Evolutionary conservation across 768 basidiomycete genomes (phyloP).

Genomic region (Rhizopogon vinicolor): DNA sequence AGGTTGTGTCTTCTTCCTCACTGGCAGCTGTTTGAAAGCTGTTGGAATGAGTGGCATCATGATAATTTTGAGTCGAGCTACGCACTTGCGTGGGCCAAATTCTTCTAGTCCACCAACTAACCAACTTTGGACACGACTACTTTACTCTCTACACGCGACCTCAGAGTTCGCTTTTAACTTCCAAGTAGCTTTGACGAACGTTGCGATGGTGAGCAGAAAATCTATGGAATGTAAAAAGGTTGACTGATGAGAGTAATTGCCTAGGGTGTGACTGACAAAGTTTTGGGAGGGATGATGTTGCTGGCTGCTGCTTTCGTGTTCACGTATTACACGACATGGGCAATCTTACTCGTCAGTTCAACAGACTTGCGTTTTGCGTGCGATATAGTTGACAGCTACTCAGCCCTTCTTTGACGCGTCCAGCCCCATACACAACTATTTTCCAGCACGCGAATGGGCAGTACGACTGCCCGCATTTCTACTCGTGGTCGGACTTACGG

Average conservation of each 20-base stretch:
- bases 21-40: neutral
- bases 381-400: neutral
- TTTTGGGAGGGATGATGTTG: slow-evolving; percentile 76
- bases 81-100: neutral
- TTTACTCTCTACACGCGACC: neutral
- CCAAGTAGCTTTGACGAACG: neutral
- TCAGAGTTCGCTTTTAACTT: neutral
- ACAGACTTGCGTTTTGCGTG: neutral
- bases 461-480: slow-evolving; percentile 81
- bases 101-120: neutral
- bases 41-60: neutral
- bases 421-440: slow-evolving; percentile 71
- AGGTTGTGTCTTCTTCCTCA: neutral
- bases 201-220: slow-evolving; percentile 18
- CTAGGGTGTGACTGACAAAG: slow-evolving; percentile 79
- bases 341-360: slow-evolving; percentile 70
- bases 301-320: slow-evolving; percentile 72
- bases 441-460: slow-evolving; percentile 92
- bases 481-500: slow-evolving; percentile 75
- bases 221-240: slow-evolving; percentile 1
- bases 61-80: neutral
- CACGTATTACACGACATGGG: slow-evolving; percentile 90
- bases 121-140: slow-evolving; percentile 14
- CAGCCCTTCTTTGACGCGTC: slow-evolving; percentile 80
- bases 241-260: neutral